Base-by-base conservation (phyloP, 1,284 basidiomycete genomes). In the Ustilago esculenta region DNA sequence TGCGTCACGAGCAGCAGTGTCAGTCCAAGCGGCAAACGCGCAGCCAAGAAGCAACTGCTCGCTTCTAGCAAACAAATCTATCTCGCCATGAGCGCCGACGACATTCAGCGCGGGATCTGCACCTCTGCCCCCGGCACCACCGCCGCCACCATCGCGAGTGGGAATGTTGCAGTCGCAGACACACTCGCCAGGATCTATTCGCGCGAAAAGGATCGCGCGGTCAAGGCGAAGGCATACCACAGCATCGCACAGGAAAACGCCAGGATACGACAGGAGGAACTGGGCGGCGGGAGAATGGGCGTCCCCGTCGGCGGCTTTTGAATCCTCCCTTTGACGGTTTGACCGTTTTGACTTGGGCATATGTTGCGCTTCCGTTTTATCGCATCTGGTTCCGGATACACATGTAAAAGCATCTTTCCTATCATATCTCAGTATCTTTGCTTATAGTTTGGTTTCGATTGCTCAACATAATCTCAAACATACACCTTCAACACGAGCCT, bases 1-100 rank as follows among this genome's bases (percentile, higher is more conserved):
- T 39, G 32, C 32, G 30, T 41, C 21, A 44, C 32, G 5, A 43
- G 25, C 30, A 58, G 39, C 21, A 53, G 55, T 24, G 63, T 76
- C 10, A 76, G 72, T 32, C 72, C 75, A 9, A 67, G 65, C 17
- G 72, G 66, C 20, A 79, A 80, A 51, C 57, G 78, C 2, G 74
- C 77, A 2, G 72, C 75, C 8, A 75, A 72, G 54, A 74, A 73
- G 24, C 76, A 80, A 50, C 49, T 77, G 36, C 45, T 76, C 25
- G 72, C 76, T 6, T 46, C 60, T 23, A 73, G 67, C 37, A 64
- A 72, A 15, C 47, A 41, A 44, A 58, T 73, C 15, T 53, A 44
- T 20, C 58, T 79, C 15, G 52, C 52, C 42, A 61, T 77, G 53
- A 18, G 42, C 2, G 23, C 24, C 0, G 73, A 79, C 11, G 76